phyloP scores from a whole-genome alignment of 176 grass and related monocot species.

The Calamus simplicifolius region DNA sequence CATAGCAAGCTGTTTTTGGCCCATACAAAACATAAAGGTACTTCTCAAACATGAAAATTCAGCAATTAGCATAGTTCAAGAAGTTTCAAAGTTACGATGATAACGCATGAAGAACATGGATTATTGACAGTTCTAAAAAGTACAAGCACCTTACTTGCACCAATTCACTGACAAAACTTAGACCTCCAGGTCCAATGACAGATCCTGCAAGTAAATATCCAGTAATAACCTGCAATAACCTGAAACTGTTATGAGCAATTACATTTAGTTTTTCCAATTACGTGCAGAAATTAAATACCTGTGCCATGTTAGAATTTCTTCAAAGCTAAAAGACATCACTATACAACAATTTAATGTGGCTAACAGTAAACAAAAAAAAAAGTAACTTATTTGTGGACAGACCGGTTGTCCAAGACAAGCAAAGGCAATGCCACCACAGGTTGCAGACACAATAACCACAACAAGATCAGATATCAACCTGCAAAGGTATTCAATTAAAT shows the following conservation, averaged over 20 bases:
- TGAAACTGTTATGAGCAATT: neutral
- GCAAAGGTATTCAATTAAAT: neutral
- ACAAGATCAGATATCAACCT: conserved; percentile 4
- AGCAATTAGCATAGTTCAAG: too few species aligned
- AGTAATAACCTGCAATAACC: neutral
- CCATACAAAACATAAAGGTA: too few species aligned
- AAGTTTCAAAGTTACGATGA: too few species aligned
- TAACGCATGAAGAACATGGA: too few species aligned
- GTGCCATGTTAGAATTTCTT: too few species aligned
- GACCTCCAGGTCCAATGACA: neutral
- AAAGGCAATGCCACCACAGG: conserved; percentile 2
- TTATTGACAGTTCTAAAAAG: conserved; percentile 19
- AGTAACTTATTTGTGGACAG: neutral
- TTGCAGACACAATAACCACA: neutral
- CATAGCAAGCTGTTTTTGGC: too few species aligned
- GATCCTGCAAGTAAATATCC: neutral
- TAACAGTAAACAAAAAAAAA: neutral
- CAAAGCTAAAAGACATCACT: too few species aligned
- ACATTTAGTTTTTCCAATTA: neutral
- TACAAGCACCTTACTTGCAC: conserved; percentile 94
- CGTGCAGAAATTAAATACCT: too few species aligned
- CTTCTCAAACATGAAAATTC: too few species aligned
- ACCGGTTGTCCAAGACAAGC: neutral
- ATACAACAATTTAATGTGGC: too few species aligned
- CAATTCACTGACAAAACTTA: conserved; percentile 15